Percentiles rank a stretch among this genome's conserved stretches.
Evolutionary conservation across 1,139 yeast genomes (phyloP).

Genomic region (Geotrichum fermentans): DNA sequence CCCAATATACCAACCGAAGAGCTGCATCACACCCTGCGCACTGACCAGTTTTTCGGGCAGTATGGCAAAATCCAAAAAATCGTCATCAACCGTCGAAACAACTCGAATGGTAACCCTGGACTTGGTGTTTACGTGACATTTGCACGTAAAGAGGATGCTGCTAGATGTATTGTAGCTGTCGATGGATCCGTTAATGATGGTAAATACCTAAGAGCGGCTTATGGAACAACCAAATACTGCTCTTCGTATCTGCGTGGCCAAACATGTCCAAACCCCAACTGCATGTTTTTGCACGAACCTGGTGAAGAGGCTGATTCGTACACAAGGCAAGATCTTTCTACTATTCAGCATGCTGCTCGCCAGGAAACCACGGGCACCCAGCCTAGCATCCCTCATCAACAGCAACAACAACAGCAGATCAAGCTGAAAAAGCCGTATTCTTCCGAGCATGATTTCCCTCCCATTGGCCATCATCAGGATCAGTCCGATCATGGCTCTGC

Average conservation of each 20-base stretch:
- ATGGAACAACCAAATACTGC: conserved; percentile 97
- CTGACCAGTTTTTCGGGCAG: conserved; percentile 95
- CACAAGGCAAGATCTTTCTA: conserved; percentile 85
- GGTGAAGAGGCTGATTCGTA: conserved; percentile 98
- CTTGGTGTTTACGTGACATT: conserved; percentile 95
- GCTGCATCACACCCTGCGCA: conserved; percentile 73
- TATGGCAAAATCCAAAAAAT: conserved; percentile 93
- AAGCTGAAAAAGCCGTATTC: conserved; percentile 11
- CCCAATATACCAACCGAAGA: conserved; percentile 91
- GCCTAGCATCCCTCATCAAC: background rate
- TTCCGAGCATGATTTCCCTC: background rate
- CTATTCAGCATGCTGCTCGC: conserved; percentile 64
- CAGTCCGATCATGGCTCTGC: conserved; percentile 4
- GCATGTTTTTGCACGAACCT: conserved; percentile 98
- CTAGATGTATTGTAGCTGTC: conserved; percentile 38
- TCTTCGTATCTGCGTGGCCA: conserved; percentile 91
- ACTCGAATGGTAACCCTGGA: conserved; percentile 57
- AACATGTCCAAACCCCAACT: conserved; percentile 95
- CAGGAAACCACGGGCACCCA: conserved; percentile 29
- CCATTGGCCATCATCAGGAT: background rate
- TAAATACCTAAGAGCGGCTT: conserved; percentile 80
- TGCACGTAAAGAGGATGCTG: conserved; percentile 46
- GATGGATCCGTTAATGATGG: conserved; percentile 96
- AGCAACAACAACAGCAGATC: background rate
- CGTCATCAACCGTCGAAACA: conserved; percentile 75